phyloP scores from a whole-genome alignment of 352 stramenopile genomes.

The Pythium aquatile region DNA sequence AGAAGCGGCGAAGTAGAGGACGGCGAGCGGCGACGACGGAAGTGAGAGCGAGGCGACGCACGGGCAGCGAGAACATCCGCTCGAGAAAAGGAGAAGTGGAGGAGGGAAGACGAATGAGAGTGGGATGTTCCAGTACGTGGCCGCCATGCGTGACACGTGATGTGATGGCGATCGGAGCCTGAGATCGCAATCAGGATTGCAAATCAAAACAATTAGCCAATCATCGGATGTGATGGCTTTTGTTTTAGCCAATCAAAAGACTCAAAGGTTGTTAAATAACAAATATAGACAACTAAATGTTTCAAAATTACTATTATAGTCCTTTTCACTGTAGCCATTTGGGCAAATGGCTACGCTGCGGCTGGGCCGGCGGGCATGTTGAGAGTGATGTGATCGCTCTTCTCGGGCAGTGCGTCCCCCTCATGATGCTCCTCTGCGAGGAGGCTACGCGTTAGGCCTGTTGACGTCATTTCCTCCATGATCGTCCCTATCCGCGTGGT shows the following conservation, averaged over 20 bases:
- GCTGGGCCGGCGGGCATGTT: slow-evolving; percentile 5
- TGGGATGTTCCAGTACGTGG: not conserved
- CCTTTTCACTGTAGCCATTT: not conserved
- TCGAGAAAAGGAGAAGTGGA: not conserved
- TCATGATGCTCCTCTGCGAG: slow-evolving; percentile 15
- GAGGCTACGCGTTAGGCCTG: slow-evolving; percentile 18
- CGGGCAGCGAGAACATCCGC: slow-evolving; percentile 10
- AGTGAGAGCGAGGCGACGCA: not conserved
- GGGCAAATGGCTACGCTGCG: not conserved
- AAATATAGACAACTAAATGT: not conserved
- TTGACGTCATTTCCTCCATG: slow-evolving; percentile 19
- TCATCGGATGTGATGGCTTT: not conserved
- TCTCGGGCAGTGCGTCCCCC: not conserved
- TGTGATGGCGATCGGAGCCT: not conserved
- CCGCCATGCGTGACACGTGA: not conserved
- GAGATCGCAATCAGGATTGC: slow-evolving; percentile 10
- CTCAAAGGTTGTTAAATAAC: no score
- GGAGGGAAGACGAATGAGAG: slow-evolving; percentile 3
- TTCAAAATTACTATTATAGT: not conserved
- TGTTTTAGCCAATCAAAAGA: no score
- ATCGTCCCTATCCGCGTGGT: slow-evolving; percentile 11
- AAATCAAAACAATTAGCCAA: slow-evolving; percentile 12
- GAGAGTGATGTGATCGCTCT: slow-evolving; percentile 16
- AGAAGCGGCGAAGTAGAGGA: not conserved
- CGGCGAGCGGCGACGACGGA: not conserved